Base-by-base conservation (phyloP, 78 protist genomes). In the Dictyostelium capitatum region DNA sequence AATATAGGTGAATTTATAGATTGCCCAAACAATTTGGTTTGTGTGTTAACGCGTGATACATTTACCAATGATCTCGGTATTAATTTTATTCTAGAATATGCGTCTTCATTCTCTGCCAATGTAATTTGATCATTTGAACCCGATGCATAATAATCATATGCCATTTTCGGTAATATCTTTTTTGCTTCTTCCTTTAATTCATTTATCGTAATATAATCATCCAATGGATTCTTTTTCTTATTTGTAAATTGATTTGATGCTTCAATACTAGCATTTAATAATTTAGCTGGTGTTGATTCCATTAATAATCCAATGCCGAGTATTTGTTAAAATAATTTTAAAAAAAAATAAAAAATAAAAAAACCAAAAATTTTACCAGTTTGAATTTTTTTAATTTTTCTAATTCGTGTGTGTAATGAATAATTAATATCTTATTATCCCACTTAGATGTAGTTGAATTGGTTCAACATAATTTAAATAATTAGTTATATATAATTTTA, bases 131-230 rank as follows among this genome's bases (percentile, higher is more conserved):
- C 72, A 37, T 74, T 51, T 28, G 84, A n/a, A 48, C 93, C 93
- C 15, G 93, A 87, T n/a, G 93, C 93, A 87, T 87, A 87, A 73
- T 87, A 87, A 77, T 87, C 93, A 51, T 87, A 87, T 3, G 54
- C 93, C 93, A 87, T 87, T 32, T 80, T 80, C n/a, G 93, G 93
- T 64, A 87, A 23, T 9, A 32, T 28, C 46, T 65, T 87, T n/a
- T 77, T 51, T 20, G 93, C 93, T 8, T 46, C 84, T 7, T 25
- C 23, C 46, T 48, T 64, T 20, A 87, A 77, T 15, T 87, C 93
- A 1, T 65, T 62, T 23, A 85, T 19, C 43, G 79, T 75, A 7
- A 85, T 50, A 79, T 30, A 54, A 37, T 20, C 28, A 46, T 37
- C 51, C 41, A 73, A 30, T 37, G 53, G 25, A 46, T 73, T 47